A percentile compares a stretch with the other conserved stretches of the same genome.
phyloP scores from a whole-genome alignment of 192 early-diverging fungal genomes.

The Backusella luteola region DNA sequence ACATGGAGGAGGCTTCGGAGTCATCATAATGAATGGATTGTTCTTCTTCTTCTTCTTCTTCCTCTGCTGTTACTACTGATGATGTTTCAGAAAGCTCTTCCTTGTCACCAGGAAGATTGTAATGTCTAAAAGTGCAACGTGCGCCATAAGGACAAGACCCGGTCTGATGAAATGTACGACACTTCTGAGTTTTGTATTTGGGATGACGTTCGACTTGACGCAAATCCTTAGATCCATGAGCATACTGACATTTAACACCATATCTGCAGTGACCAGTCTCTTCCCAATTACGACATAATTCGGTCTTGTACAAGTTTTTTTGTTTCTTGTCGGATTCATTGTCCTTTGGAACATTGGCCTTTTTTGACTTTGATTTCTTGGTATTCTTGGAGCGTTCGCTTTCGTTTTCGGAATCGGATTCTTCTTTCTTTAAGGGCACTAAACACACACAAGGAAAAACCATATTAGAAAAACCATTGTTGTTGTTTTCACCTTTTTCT shows the following conservation, averaged over 20 bases:
- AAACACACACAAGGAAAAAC: neutral
- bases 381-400: neutral
- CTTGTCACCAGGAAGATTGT: constrained; percentile 8
- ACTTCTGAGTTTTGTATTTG: constrained; percentile 95
- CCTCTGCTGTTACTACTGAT: neutral
- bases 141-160: constrained; percentile 92
- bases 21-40: neutral
- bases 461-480: neutral
- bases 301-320: constrained; percentile 43
- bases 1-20: neutral
- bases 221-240: constrained; percentile 80
- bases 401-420: constrained; percentile 11
- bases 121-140: constrained; percentile 94
- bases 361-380: constrained; percentile 5
- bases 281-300: constrained; percentile 48
- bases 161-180: constrained; percentile 83
- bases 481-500: neutral
- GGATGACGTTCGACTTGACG: constrained; percentile 81
- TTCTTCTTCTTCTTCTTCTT: neutral
- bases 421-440: constrained; percentile 6
- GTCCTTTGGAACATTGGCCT: neutral
- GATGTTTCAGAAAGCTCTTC: neutral
- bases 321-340: constrained; percentile 26
- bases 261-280: constrained; percentile 61
- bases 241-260: constrained; percentile 94